Evolutionary conservation across 2,329 filamentous ascomycete species (phyloP).

Genomic region (Fusarium marasasianum): DNA sequence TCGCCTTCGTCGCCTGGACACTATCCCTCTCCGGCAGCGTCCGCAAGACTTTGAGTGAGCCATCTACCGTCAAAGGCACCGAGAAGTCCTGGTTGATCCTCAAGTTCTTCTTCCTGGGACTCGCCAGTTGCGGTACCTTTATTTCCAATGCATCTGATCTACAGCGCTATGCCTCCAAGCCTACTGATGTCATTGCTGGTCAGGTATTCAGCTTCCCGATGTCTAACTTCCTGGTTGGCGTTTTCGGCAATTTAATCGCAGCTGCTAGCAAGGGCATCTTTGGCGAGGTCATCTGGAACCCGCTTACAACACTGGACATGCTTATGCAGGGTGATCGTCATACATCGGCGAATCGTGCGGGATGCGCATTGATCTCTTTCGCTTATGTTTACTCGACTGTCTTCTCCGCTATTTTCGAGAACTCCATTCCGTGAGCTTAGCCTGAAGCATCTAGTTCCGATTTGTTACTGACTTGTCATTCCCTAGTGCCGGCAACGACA

Average conservation of each 20-base stretch:
- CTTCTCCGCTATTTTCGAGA: background rate
- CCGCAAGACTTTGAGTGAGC: background rate
- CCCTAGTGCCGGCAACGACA: background rate
- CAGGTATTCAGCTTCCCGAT: background rate
- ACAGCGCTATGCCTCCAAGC: background rate
- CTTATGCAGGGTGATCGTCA: background rate
- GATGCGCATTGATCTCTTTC: slow-evolving; percentile 2
- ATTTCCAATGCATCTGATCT: slow-evolving; percentile 6
- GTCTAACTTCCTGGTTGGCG: slow-evolving; percentile 4
- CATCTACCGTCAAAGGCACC: background rate
- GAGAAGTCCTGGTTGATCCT: slow-evolving; percentile 16
- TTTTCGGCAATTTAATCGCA: slow-evolving; percentile 3
- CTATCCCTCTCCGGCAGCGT: background rate
- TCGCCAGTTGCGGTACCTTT: background rate
- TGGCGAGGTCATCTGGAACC: slow-evolving; percentile 10
- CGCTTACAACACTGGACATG: slow-evolving; percentile 3
- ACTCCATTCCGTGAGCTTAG: background rate
- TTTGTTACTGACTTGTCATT: background rate
- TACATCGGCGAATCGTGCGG: slow-evolving; percentile 1
- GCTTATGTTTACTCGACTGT: slow-evolving; percentile 11
- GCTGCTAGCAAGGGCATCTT: slow-evolving; percentile 14
- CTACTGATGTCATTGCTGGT: background rate
- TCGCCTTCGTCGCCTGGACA: slow-evolving; percentile 9
- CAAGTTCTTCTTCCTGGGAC: slow-evolving; percentile 8
- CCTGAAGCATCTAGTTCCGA: no score